Evolutionary conservation across 805 yeast species (phyloP), one percentile per base, ranked within the genome.

Genomic region (Spencermartinsiella europaea): DNA sequence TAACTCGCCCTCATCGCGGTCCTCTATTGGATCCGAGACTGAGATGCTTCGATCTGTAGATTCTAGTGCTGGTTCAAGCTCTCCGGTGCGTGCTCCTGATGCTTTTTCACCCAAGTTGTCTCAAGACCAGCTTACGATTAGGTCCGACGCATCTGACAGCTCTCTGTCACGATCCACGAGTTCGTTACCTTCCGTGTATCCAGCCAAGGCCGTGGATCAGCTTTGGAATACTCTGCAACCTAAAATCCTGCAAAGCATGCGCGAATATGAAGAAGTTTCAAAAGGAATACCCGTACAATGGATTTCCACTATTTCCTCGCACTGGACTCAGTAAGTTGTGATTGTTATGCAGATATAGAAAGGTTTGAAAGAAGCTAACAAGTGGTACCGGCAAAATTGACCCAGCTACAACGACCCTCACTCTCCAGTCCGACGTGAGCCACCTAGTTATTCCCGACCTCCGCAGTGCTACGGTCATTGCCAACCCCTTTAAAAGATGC

Each of bases 271-370:
- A 12, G 8, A 20, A 5, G 25, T 51, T 5, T 41, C 31, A 5
- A 19, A 15, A 3, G 57, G 51, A 12, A 28, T 44, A 8, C 51
- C 52, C 8, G 34, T 53, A n/a, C 51, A 53, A 21, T 53, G 57
- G 57, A 47, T 51, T 10, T 43, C 51, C 1, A 45, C 54, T 21
- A 22, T 44, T 15, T 21, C 45, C 8, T 37, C 41, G 7, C 21
- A 14, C 7, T 45, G 45, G 47, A 21, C 17, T 40, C 10, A n/a
- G 15, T 4, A 4, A 22, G 22, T 19, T 7, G 2, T 19, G 31
- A 7, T 25, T 25, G 12, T 31, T 31, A 7, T 28, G 27, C 15
- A 16, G 21, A 28, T 27, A 16, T 31, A 5, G 4, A 8, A 8
- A 7, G 7, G 27, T 28, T 12, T 27, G 22, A 34, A 12, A 15